phyloP scores from a whole-genome alignment of 768 basidiomycete species.

The Leucosporidium creatinivorum region DNA sequence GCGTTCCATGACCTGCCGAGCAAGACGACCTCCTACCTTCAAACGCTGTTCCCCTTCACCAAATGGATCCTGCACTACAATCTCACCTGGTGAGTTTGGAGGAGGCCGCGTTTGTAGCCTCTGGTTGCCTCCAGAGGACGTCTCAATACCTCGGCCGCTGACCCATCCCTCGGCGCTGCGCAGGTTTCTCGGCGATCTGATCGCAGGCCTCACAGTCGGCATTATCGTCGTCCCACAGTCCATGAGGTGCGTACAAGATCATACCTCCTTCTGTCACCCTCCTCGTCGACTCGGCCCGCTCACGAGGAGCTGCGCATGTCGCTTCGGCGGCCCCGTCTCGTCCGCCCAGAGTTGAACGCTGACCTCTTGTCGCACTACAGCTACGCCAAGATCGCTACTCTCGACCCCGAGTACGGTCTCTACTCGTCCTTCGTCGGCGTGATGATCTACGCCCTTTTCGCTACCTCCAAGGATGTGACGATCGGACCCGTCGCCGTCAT shows the following conservation, averaged over 20 bases:
- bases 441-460: slow-evolving; percentile 85
- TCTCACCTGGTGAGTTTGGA: slow-evolving; percentile 18
- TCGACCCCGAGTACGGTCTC: slow-evolving; percentile 71
- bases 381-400: slow-evolving; percentile 56
- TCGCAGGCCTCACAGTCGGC: slow-evolving; percentile 53
- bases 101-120: too few species aligned
- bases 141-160: too few species aligned
- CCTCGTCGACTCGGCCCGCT: too few species aligned
- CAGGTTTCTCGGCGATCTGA: slow-evolving; percentile 32
- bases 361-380: too few species aligned
- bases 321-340: too few species aligned
- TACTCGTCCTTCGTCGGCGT: slow-evolving; percentile 91
- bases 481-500: slow-evolving; percentile 99
- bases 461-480: slow-evolving; percentile 93
- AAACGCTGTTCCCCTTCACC: slow-evolving; percentile 20
- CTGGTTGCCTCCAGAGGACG: too few species aligned
- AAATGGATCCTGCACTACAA: slow-evolving; percentile 32
- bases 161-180: too few species aligned
- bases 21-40: too few species aligned
- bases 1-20: too few species aligned
- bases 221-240: slow-evolving; percentile 88
- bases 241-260: slow-evolving; percentile 55
- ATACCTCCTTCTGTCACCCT: too few species aligned
- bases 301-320: too few species aligned
- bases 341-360: too few species aligned